Base-by-base conservation (phyloP, 306 rosid species). In the Citrullus amarus region DNA sequence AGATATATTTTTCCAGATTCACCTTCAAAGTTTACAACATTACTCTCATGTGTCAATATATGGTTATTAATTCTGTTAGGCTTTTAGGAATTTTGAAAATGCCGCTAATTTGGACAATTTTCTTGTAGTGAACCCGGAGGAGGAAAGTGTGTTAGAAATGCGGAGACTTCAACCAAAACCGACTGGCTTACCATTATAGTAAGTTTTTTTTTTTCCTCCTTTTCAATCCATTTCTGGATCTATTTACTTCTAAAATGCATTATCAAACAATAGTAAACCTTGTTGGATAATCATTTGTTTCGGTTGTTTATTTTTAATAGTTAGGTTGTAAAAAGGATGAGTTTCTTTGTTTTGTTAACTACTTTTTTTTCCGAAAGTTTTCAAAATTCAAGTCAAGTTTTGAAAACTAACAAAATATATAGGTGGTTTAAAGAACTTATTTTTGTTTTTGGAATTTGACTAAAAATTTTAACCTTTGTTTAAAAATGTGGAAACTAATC, bases 151-250 rank as follows among this genome's bases (percentile, higher is more conserved):
- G 86, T 87, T 82, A 80, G 86, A 84, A 89, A 88, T 77, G 80
- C 89, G 34, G 88, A 80, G 44, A 73, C 85, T 79, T 76, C 81
- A 30, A 30, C 13, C 80, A 88, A 81, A 86, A 91, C 96, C 54
- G 97, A 96, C 82, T 96, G 99, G 99, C 97, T 88, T 65, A 88
- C 87, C 78, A 85, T 90, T 84, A 96, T 96, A 76, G 99, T 96
- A 88, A 86, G 83, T 25, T 65, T 78, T 28, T 28, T 34, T 30
- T 61, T 8, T 72, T 80, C 79, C 73, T 60, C 20, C 28, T 25
- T 25, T 7, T 54, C 11, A 16, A 51, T 43, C 18, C 43, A 69
- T 20, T 69, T 41, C 75, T n/a, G n/a, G 18, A n/a, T 70, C 34
- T 39, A 41, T 6, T 9, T 68, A 68, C 9, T 68, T 68, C 1